Percentiles rank a stretch among this genome's conserved stretches.
Conservation (phyloP, 495 filamentous ascomycete genomes). For the Trichocladium uniseriatum region DNA sequence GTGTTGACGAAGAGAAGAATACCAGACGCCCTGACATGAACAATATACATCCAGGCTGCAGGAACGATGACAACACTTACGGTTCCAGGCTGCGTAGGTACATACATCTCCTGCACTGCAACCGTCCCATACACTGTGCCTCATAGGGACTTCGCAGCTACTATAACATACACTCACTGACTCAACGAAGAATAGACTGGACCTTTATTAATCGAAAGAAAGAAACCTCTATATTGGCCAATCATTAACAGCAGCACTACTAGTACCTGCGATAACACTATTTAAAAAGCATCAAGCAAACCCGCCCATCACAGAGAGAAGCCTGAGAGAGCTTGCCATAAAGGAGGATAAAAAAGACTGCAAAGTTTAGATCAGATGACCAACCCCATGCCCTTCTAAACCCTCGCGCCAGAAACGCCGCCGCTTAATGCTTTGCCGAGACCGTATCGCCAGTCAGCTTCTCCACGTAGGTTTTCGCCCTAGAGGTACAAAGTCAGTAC, state of each 20-base stretch:
- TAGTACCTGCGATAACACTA: not conserved
- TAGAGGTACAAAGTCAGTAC: conserved; percentile 31
- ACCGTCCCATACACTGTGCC: no score
- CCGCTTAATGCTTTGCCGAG: conserved; percentile 84
- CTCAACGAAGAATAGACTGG: no score
- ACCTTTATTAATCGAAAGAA: not conserved
- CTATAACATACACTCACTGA: no score
- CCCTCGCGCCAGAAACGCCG: conserved; percentile 17
- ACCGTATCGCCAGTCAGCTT: conserved; percentile 90
- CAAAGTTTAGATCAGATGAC: no score
- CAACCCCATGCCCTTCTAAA: not conserved
- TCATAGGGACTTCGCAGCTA: no score
- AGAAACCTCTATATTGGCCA: not conserved
- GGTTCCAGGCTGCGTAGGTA: no score
- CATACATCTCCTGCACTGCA: no score
- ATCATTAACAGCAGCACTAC: not conserved
- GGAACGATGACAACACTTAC: no score
- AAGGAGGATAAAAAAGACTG: not conserved
- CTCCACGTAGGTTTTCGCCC: conserved; percentile 95
- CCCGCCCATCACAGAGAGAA: not conserved
- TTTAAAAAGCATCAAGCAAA: not conserved
- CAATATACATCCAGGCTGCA: no score
- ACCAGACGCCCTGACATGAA: no score
- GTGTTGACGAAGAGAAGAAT: no score
- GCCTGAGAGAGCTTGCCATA: not conserved